Base-by-base conservation (phyloP, 2,329 filamentous ascomycete species). In the Penicillium fuscoglaucum region DNA sequence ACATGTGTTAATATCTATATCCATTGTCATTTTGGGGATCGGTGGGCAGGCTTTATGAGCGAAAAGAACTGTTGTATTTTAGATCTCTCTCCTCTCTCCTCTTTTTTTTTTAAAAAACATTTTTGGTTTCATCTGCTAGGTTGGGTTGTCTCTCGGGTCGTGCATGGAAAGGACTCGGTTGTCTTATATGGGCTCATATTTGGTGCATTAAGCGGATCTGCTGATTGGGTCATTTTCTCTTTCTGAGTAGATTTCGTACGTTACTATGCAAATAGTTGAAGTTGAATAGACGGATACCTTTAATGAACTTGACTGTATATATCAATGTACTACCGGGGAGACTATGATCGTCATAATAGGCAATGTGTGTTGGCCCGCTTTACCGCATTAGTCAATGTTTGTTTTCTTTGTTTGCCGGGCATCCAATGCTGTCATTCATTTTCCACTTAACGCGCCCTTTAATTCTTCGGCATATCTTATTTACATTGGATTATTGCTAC, bases 71-170 rank as follows among this genome's bases (percentile, higher is more conserved):
- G 33, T 53, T 68, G 60, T 64, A 68, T 55, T 64, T 63, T 70
- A 71, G 66, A 71, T 72, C 68, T 70, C 71, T 75, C 72, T 72
- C 72, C 73, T 71, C 73, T 75, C 72, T 65, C 52, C 57, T 29
- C 52, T 48, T 55, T 62, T 60, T 55, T 54, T 55, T n/a, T n/a
- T n/a, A n/a, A 19, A 61, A 49, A 50, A 40, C 60, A 58, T 57
- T 55, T 58, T 64, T 55, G 58, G 57, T 53, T 65, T 61, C 43
- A 60, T 64, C 57, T 63, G 52, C 51, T 55, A 64, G 61, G 66
- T 59, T 65, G 59, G 59, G 57, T 67, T 63, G 62, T 66, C 56
- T 66, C 57, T 61, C 57, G 65, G 69, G 63, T 60, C 66, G 55
- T 68, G 67, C 68, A 73, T 70, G 71, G 68, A 69, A 68, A 62